Evolutionary conservation across 768 basidiomycete genomes (phyloP), one percentile per base, ranked within the genome.

Genomic region (Trametes cingulata): DNA sequence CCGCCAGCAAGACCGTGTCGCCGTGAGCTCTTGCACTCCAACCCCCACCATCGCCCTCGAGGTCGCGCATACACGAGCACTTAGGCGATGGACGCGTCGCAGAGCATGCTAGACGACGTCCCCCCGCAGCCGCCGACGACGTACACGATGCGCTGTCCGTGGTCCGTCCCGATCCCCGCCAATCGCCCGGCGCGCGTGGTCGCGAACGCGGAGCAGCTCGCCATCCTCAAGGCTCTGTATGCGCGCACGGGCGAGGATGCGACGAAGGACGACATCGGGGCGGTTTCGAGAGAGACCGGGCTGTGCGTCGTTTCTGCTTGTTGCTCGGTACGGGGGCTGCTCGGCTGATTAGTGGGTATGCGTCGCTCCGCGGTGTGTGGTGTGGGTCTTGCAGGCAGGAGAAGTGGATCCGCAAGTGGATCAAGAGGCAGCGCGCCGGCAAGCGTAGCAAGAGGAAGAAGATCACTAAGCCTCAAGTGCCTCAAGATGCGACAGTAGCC

Each of bases 401-500:
- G 22, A 63, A 49, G 50, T 69, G 68, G 68, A 64, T 69, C 24
- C 62, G 61, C 6, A 64, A 69, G 35, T 69, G 68, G 66, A 50
- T 69, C 37, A 39, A 51, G 35, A 29, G 68, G 33, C 57, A 60
- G 47, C 62, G 54, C 41, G 22, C 17, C 1, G 19, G 60, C 13
- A 52, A 47, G 25, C 60, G 57, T 2, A 47, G 42, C 14, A 52
- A 51, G 55, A 37, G 42, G 10, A 56, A 53, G 27, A 4, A 22
- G 29, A 39, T 2, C 35, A 4, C 12, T 7, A 37, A 40, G 36
- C 8, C 8, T 7, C 36, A 37, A 37, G 36, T 14, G 36, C 36
- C 36, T n/a, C n/a, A n/a, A n/a, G n/a, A n/a, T n/a, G n/a, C n/a
- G n/a, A n/a, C n/a, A n/a, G n/a, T n/a, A n/a, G n/a, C n/a, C n/a